A percentile compares a stretch with the other conserved stretches of the same genome.
These are phyloP conservation scores for Fusarium torulosum DNA, from an alignment of 2,329 filamentous ascomycete genomes.

Conservation along the genomic window DNA sequence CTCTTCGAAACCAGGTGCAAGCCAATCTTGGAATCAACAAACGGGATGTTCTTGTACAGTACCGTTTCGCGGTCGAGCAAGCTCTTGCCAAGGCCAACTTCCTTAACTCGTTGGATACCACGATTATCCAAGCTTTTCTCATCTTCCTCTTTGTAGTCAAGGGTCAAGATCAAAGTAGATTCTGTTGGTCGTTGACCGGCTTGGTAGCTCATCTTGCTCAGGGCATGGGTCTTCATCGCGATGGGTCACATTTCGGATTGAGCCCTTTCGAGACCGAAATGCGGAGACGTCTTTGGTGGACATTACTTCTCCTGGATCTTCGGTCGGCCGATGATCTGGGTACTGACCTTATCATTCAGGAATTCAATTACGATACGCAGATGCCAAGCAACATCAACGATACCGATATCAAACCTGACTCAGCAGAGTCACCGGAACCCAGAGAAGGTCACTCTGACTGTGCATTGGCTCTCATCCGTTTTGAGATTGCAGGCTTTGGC, in stretches of 20 bases:
- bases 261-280: conserved; percentile 71
- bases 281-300: conserved; percentile 71
- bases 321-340: conserved; percentile 67
- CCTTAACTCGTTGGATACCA: conserved; percentile 67
- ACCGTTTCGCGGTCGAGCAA: conserved; percentile 67
- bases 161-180: conserved; percentile 62
- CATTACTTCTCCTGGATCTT: conserved; percentile 68
- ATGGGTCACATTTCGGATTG: conserved; percentile 64
- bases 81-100: conserved; percentile 70
- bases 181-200: conserved; percentile 71
- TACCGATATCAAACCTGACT: conserved; percentile 60
- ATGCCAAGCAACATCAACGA: conserved; percentile 66
- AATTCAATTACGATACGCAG: conserved; percentile 60
- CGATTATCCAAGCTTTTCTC: conserved; percentile 69
- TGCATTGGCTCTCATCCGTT: conserved; percentile 62
- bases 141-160: conserved; percentile 66
- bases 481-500: conserved; percentile 62
- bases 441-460: conserved; percentile 66
- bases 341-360: conserved; percentile 59
- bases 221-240: conserved; percentile 71
- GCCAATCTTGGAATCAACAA: conserved; percentile 60
- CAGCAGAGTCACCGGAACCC: conserved; percentile 61
- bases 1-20: conserved; percentile 37
- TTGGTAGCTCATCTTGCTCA: conserved; percentile 70
- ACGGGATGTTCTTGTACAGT: conserved; percentile 59